Evolutionary conservation across 2,329 filamentous ascomycete genomes (phyloP), one percentile per base, ranked within the genome.

Genomic region (Leptographium procerum): DNA sequence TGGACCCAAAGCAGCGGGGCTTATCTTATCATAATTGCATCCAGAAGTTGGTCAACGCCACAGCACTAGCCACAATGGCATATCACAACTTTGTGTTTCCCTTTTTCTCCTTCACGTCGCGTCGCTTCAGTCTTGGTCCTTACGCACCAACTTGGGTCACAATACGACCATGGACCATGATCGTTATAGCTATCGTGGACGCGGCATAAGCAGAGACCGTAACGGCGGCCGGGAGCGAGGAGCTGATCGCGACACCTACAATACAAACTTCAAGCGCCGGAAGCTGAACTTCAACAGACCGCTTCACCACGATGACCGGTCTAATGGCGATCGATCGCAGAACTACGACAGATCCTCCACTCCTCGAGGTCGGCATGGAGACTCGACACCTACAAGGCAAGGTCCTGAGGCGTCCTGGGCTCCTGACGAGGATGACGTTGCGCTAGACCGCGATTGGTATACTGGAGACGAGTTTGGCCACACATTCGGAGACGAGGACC

Each of bases 361-460:
- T 22, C 62, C 63, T 4, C 62, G 62, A 13, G 62, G 60, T 26
- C 54, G 57, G 3, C 58, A 40, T 14, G 60, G 61, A 29, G 60
- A 47, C 7, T 59, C 59, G 28, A 76, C 73, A 24, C 77, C 77
- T 0, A 77, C 76, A 60, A 84, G 82, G 63, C 69, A 74, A 28
- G 78, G 81, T 58, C 83, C 85, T 59, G 83, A 88, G 52, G 80
- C 78, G 3, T 79, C 82, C 3, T 74, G 76, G 16, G 77, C 84
- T 16, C 77, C 80, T 36, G 80, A 86, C 45, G 83, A 89, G 61
- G 89, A 95, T 62, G 81, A 84, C 22, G 81, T 81, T 62, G 88
- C 85, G 11, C 77, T 96, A 57, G 91, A 96, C 69, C 84, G 91
- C 61, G 91, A 96, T 71, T 96, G 91, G 91, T 96, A 96, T 67